Conservation (phyloP, 495 filamentous ascomycete genomes). For the Xylona heveae region DNA sequence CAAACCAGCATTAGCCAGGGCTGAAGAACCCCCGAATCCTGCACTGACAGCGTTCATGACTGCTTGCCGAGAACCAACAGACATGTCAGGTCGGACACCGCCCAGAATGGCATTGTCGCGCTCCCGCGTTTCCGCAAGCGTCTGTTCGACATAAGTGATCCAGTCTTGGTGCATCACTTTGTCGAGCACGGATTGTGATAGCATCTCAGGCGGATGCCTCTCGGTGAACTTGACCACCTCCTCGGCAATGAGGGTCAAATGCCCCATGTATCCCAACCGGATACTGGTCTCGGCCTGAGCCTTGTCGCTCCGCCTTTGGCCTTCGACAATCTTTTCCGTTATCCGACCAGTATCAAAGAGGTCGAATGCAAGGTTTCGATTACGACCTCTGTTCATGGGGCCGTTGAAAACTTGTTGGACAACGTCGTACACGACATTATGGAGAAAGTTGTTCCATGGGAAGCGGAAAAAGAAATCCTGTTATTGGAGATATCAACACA, state of each 20-base stretch:
- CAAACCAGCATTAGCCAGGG: constrained; percentile 57
- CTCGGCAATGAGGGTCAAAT: constrained; percentile 90
- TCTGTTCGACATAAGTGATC: constrained; percentile 91
- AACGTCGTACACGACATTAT: constrained; percentile 98
- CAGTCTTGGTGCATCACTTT: constrained; percentile 72
- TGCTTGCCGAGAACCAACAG: constrained; percentile 43
- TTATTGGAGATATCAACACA: too few species aligned
- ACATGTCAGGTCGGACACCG: constrained; percentile 78
- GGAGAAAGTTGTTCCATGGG: constrained; percentile 98
- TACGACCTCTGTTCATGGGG: constrained; percentile 88
- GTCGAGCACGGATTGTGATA: constrained; percentile 68
- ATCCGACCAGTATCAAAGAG: constrained; percentile 79
- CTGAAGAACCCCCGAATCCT: constrained; percentile 33
- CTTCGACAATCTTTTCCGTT: constrained; percentile 77
- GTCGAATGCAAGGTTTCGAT: constrained; percentile 78
- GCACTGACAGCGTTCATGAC: constrained; percentile 38
- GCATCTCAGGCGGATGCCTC: constrained; percentile 69
- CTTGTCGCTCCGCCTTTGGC: constrained; percentile 69
- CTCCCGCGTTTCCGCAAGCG: constrained; percentile 80
- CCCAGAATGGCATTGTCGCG: constrained; percentile 97
- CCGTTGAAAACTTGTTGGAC: constrained; percentile 99
- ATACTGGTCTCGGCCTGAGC: constrained; percentile 64
- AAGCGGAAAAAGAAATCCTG: constrained; percentile 95
- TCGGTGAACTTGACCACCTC: constrained; percentile 98
- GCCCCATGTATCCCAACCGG: constrained; percentile 94